Evolutionary conservation across 139 green algal genomes (phyloP).

Genomic region (Chlamydomonas schloesseri): DNA sequence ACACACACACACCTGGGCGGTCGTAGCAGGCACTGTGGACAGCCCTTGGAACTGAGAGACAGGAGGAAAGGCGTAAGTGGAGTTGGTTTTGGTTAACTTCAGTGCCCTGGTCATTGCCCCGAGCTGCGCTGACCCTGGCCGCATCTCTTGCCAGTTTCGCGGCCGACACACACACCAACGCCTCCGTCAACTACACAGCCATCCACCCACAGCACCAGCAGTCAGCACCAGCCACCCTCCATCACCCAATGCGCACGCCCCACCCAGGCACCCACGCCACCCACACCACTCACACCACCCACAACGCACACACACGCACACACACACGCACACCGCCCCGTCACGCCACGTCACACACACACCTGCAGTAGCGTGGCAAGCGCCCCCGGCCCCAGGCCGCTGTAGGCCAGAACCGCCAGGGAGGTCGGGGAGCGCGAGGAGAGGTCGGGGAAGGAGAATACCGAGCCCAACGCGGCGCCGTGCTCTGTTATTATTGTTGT

Average conservation of each 20-base stretch:
- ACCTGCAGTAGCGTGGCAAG: conserved; percentile 61
- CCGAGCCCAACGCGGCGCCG: background rate
- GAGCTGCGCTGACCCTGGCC: background rate
- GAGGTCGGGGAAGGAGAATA: conserved; percentile 33
- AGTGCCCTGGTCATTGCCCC: background rate
- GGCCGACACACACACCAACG: too few species aligned
- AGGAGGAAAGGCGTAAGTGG: background rate
- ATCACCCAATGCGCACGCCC: too few species aligned
- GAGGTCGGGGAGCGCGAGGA: background rate
- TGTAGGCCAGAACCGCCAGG: conserved; percentile 50
- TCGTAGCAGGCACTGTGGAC: conserved; percentile 24
- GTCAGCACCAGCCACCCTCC: background rate
- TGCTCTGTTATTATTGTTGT: too few species aligned
- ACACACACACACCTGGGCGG: conserved; percentile 1
- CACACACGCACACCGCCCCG: background rate
- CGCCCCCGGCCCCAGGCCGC: conserved; percentile 58
- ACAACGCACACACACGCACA: background rate
- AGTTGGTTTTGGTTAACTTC: background rate
- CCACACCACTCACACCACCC: background rate
- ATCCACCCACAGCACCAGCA: background rate
- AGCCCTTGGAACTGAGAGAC: background rate
- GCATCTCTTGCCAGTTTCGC: background rate
- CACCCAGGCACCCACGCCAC: too few species aligned
- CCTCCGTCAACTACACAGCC: too few species aligned
- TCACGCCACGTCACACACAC: too few species aligned